These are phyloP conservation scores for Aspergillus amoenus DNA, from an alignment of 2,329 filamentous ascomycete genomes.

Conservation along the genomic window DNA sequence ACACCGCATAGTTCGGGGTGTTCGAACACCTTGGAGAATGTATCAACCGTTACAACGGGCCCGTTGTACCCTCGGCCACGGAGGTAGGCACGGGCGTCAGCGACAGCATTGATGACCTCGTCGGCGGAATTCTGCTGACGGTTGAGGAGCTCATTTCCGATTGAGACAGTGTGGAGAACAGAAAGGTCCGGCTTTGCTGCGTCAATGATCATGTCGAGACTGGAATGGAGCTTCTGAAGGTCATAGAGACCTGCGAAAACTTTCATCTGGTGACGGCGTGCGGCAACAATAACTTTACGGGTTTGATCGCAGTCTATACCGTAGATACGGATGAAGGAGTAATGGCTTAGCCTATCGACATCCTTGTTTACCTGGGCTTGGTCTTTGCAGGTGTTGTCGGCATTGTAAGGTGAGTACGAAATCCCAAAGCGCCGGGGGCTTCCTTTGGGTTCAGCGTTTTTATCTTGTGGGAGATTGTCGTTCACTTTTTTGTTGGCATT, in stretches of 20 bases:
- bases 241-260: constrained; percentile 75
- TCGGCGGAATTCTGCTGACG: constrained; percentile 54
- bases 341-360: constrained; percentile 57
- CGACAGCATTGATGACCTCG: constrained; percentile 59
- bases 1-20: constrained; percentile 69
- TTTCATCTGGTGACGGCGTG: constrained; percentile 63
- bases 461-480: constrained; percentile 2
- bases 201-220: constrained; percentile 61
- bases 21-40: constrained; percentile 65
- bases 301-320: constrained; percentile 78
- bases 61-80: constrained; percentile 66
- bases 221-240: constrained; percentile 54
- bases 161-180: constrained; percentile 66
- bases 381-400: constrained; percentile 65
- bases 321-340: constrained; percentile 71
- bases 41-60: constrained; percentile 77
- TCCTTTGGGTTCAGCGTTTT: neutral
- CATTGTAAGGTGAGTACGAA: constrained; percentile 59
- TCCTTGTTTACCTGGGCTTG: constrained; percentile 63
- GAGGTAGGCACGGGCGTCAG: constrained; percentile 58
- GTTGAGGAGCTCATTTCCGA: constrained; percentile 82
- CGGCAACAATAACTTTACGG: constrained; percentile 60
- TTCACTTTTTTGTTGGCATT: constrained; percentile 2
- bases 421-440: constrained; percentile 45
- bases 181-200: constrained; percentile 66